Percentiles rank a stretch among this genome's conserved stretches.
These are phyloP conservation scores for Phascolomyces articulosus DNA, from an alignment of 371 early-diverging fungal species.

Conservation along the genomic window DNA sequence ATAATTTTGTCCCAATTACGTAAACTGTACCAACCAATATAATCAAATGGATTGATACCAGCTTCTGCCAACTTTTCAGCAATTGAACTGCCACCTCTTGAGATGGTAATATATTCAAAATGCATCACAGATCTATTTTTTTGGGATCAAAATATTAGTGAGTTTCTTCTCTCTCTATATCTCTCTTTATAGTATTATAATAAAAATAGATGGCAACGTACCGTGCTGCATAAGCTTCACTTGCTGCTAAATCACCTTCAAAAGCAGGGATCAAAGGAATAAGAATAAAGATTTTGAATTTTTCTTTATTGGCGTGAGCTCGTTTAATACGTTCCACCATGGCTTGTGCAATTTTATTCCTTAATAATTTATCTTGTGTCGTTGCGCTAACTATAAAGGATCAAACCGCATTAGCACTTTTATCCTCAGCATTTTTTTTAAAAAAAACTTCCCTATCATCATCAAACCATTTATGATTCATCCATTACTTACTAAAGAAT, in stretches of 20 bases:
- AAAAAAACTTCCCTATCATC: neutral
- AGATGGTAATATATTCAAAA: slow-evolving; percentile 83
- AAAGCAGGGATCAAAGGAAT: slow-evolving; percentile 94
- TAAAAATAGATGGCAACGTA: slow-evolving; percentile 4
- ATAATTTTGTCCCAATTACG: slow-evolving; percentile 69
- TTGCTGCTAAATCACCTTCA: slow-evolving; percentile 78
- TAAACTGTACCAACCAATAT: slow-evolving; percentile 80
- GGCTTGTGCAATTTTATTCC: slow-evolving; percentile 44
- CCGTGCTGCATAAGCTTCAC: slow-evolving; percentile 72
- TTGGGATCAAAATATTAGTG: neutral
- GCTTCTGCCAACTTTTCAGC: slow-evolving; percentile 60
- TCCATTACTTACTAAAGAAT: slow-evolving; percentile 74
- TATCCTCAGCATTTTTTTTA: neutral
- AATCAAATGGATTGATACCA: slow-evolving; percentile 77
- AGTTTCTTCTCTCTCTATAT: neutral
- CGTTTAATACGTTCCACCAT: slow-evolving; percentile 75
- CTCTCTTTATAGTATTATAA: no score
- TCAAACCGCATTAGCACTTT: neutral
- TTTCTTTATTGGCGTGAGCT: slow-evolving; percentile 70
- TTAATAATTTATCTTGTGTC: slow-evolving; percentile 35
- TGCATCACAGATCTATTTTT: slow-evolving; percentile 73
- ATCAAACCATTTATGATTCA: no score
- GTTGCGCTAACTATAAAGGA: slow-evolving; percentile 26
- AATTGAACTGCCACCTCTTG: slow-evolving; percentile 78
- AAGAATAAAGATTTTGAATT: slow-evolving; percentile 84